Percentiles rank a stretch among this genome's conserved stretches.
Evolutionary conservation across 495 filamentous ascomycete genomes (phyloP).

Genomic region (Penicillium ucsense): DNA sequence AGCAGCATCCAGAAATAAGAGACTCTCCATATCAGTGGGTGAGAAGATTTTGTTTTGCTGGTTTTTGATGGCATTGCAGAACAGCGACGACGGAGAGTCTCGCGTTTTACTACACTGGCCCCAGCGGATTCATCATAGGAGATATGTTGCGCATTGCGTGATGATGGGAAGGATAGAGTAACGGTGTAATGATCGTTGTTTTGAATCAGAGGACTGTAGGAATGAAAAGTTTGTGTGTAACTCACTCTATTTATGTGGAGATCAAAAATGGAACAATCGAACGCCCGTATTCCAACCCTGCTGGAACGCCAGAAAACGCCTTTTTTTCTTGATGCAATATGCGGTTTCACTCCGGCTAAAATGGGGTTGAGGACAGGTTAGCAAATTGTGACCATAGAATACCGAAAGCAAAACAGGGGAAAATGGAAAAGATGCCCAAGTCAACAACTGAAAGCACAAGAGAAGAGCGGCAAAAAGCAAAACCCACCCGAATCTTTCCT

Average conservation of each 20-base stretch:
- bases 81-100: constrained; percentile 14
- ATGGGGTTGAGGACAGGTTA: constrained; percentile 6
- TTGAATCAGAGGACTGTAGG: too few species aligned
- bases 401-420: neutral
- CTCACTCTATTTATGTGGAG: neutral
- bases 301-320: constrained; percentile 18
- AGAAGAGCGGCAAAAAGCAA: neutral
- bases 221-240: too few species aligned
- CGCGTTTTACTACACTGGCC: constrained; percentile 46
- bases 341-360: constrained; percentile 35
- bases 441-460: neutral
- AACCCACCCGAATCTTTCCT: constrained; percentile 39
- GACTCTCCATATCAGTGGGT: constrained; percentile 25
- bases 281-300: neutral
- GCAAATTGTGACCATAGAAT: neutral
- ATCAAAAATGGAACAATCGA: constrained; percentile 2
- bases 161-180: neutral
- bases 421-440: neutral
- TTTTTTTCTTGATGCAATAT: constrained; percentile 11
- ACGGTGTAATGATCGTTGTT: neutral
- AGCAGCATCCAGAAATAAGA: too few species aligned
- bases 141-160: neutral
- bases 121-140: constrained; percentile 45
- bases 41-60: constrained; percentile 46
- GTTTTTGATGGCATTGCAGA: constrained; percentile 42